phyloP scores from a whole-genome alignment of 1,284 basidiomycete genomes.

The Polyporus tsugae region DNA sequence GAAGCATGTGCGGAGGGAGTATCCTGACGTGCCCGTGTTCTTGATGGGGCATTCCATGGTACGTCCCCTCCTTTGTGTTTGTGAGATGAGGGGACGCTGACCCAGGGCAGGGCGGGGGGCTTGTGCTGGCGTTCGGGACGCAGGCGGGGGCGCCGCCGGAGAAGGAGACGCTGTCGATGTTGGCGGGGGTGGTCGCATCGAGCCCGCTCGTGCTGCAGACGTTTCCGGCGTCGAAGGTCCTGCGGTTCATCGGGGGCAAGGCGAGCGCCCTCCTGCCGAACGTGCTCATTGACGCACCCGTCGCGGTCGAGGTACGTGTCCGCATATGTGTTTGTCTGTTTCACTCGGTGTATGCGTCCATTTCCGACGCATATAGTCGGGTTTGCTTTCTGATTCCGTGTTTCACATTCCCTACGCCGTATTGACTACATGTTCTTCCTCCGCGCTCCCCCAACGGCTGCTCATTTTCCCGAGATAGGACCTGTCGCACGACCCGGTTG shows the following conservation, averaged over 20 bases:
- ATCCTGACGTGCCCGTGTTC: conserved; percentile 66
- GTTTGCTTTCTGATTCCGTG: not conserved
- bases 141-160: conserved; percentile 49
- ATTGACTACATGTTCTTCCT: not conserved
- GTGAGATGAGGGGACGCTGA: not conserved
- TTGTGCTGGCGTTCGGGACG: conserved; percentile 68
- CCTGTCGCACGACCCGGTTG: conserved; percentile 71
- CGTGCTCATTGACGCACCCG: conserved; percentile 64
- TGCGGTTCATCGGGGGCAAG: conserved; percentile 61
- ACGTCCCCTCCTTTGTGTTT: conserved; percentile 33
- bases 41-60: conserved; percentile 90
- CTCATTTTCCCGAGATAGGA: conserved; percentile 47
- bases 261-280: conserved; percentile 58
- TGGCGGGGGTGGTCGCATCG: conserved; percentile 74
- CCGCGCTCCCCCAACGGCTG: not conserved
- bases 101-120: conserved; percentile 67
- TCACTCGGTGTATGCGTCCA: not conserved
- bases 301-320: conserved; percentile 61
- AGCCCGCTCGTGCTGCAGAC: conserved; percentile 75
- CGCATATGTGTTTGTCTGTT: not conserved
- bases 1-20: conserved; percentile 54
- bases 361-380: not conserved
- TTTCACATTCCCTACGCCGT: not conserved
- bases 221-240: conserved; percentile 60
- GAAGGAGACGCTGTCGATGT: conserved; percentile 49